Evolutionary conservation across 108 stramenopile species (phyloP).

Genomic region (Cyclotella atomus): DNA sequence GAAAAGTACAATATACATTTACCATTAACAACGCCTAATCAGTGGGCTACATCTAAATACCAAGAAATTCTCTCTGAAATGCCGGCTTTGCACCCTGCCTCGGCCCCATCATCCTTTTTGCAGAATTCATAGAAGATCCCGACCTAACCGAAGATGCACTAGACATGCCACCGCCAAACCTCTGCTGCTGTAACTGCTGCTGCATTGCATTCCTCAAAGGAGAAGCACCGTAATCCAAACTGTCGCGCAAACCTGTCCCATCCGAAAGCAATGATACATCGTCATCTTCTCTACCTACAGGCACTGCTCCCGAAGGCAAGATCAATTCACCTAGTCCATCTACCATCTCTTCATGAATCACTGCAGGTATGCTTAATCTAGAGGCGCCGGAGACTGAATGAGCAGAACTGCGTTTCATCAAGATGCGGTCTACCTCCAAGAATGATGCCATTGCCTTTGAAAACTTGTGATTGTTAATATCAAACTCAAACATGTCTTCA

Average conservation of each 20-base stretch:
- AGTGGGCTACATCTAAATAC: not conserved
- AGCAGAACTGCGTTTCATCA: not conserved
- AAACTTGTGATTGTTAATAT: slow-evolving; percentile 30
- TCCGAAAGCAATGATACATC: slow-evolving; percentile 41
- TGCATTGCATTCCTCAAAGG: not conserved
- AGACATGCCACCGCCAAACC: not conserved
- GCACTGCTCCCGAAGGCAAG: not conserved
- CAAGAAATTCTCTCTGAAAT: slow-evolving; percentile 45
- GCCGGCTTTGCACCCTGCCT: slow-evolving; percentile 33
- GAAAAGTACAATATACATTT: not conserved
- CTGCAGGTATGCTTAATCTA: slow-evolving; percentile 7
- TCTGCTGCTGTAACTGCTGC: not conserved
- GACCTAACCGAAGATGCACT: not conserved
- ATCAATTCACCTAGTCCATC: slow-evolving; percentile 7
- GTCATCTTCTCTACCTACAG: slow-evolving; percentile 32
- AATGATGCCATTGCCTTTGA: slow-evolving; percentile 35
- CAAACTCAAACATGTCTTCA: slow-evolving; percentile 52
- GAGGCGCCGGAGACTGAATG: not conserved
- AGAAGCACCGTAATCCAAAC: not conserved
- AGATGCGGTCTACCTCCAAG: slow-evolving; percentile 36
- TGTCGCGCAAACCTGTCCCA: slow-evolving; percentile 15
- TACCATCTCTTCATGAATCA: slow-evolving; percentile 3
- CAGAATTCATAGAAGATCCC: not conserved
- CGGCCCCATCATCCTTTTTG: slow-evolving; percentile 6
- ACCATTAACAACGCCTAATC: not conserved